A percentile compares a stretch with the other conserved stretches of the same genome.
Conservation (phyloP, 495 filamentous ascomycete genomes). For the Evernia prunastri region DNA sequence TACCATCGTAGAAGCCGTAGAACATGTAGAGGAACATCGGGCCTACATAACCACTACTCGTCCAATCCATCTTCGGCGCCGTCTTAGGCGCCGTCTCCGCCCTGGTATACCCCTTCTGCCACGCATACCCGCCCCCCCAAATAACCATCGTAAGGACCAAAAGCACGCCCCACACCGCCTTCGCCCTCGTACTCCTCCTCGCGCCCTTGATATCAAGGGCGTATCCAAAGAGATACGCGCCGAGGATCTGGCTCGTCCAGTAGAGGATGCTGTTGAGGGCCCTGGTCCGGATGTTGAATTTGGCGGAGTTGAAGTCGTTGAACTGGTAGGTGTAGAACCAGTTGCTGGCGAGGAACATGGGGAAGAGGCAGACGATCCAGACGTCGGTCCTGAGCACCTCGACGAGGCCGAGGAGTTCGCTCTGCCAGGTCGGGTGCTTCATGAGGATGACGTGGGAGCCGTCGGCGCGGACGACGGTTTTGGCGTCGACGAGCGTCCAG, state of each 20-base stretch:
- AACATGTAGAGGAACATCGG: slow-evolving; percentile 52
- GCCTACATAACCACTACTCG: slow-evolving; percentile 37
- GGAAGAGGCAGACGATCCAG: slow-evolving; percentile 42
- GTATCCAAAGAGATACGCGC: slow-evolving; percentile 41
- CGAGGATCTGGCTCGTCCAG: slow-evolving; percentile 49
- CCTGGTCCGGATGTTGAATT: slow-evolving; percentile 44
- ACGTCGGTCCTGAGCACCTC: slow-evolving; percentile 36
- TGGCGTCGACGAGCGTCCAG: slow-evolving; percentile 48
- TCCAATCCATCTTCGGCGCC: slow-evolving; percentile 39
- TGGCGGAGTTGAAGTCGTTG: slow-evolving; percentile 45
- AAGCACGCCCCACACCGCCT: slow-evolving; percentile 35
- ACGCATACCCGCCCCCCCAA: slow-evolving; percentile 49
- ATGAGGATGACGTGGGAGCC: slow-evolving; percentile 71
- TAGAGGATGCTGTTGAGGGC: slow-evolving; percentile 45
- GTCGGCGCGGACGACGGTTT: slow-evolving; percentile 65
- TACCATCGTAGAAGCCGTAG: slow-evolving; percentile 48
- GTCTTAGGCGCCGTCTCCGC: slow-evolving; percentile 33
- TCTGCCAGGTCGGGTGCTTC: slow-evolving; percentile 69
- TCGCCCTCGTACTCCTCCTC: slow-evolving; percentile 39
- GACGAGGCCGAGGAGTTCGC: slow-evolving; percentile 39
- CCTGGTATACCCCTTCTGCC: slow-evolving; percentile 42
- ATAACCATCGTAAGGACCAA: slow-evolving; percentile 40
- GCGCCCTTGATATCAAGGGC: slow-evolving; percentile 38
- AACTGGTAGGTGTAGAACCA: slow-evolving; percentile 74
- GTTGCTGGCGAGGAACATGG: slow-evolving; percentile 59